phyloP scores from a whole-genome alignment of 176 grass and related monocot genomes.

The Aechmea fasciata region DNA sequence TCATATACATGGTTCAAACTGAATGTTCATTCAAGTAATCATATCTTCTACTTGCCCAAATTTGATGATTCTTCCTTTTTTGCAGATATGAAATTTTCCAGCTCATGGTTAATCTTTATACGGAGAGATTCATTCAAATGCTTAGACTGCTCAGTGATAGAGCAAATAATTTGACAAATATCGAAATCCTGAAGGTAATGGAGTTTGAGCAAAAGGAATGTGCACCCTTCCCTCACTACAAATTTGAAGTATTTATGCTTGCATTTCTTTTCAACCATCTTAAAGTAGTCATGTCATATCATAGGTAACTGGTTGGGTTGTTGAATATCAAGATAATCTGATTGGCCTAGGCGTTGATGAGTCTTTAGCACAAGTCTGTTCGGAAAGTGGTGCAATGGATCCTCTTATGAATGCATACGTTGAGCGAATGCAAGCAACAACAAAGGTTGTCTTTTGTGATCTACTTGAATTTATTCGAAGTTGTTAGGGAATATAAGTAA shows the following conservation, averaged over 20 bases:
- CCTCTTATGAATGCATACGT: slow-evolving; percentile 99
- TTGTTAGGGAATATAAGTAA: slow-evolving; percentile 20
- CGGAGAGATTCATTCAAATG: slow-evolving; percentile 91
- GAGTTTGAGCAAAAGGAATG: background rate
- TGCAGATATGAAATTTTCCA: slow-evolving; percentile 99
- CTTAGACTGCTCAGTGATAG: slow-evolving; percentile 95
- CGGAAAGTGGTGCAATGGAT: slow-evolving; percentile 98
- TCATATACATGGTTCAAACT: slow-evolving; percentile 1
- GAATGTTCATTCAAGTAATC: background rate
- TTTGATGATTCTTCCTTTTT: slow-evolving; percentile 29
- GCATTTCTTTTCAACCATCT: slow-evolving; percentile 20
- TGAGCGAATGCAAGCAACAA: slow-evolving; percentile 94
- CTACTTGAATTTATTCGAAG: slow-evolving; percentile 18
- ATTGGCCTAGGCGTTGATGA: slow-evolving; percentile 93
- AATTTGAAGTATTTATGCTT: slow-evolving; percentile 14
- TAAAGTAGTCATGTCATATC: slow-evolving; percentile 14
- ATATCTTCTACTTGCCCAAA: slow-evolving; percentile 11
- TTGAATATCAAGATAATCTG: slow-evolving; percentile 97
- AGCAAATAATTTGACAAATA: slow-evolving; percentile 89
- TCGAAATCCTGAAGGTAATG: slow-evolving; percentile 90
- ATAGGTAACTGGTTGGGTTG: slow-evolving; percentile 98
- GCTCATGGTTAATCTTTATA: slow-evolving; percentile 96
- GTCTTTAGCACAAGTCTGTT: slow-evolving; percentile 97
- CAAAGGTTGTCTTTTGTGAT: slow-evolving; percentile 53
- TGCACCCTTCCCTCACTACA: background rate